Base-by-base conservation (phyloP, 495 filamentous ascomycete species). In the Neurospora sp. region DNA sequence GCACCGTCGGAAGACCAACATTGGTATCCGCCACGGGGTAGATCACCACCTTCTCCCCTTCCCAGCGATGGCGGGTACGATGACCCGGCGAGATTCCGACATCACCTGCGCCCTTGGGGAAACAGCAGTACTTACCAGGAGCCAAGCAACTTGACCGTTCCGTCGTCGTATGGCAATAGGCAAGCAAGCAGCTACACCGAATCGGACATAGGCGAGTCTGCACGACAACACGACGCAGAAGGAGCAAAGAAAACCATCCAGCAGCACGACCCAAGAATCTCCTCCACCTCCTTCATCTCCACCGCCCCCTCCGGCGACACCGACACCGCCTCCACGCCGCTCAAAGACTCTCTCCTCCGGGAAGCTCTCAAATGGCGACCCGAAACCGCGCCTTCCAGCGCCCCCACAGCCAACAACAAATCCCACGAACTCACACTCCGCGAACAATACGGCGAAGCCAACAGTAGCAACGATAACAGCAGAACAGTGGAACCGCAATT, bases 31-130 rank as follows among this genome's bases (percentile, higher is more conserved):
- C 74, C 77, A 35, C 76, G 85, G 35, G 85, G 85, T 18, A 79
- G 85, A 70, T 86, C 85, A 31, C 84, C 85, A 0, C 82, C 84
- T 5, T 84, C 83, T 39, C 84, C 84, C 31, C 73, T 81, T 66
- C 83, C 83, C 69, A 81, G 81, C 44, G 79, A 85, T 75, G 76
- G 80, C 54, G 80, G 74, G 69, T 76, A 75, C 39, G 79, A 77
- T 73, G 73, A 73, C 23, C 74, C 78, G 23, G 72, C 77, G 4
- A 48, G 74, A 18, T 76, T 71, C 69, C 73, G 73, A 9, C 73
- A 44, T n/a, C 72, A 72, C 10, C 62, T 71, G 18, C 75, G 76
- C 44, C 77, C 78, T 7, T 83, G 78, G 79, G 77, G 54, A 8
- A 66, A 66, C 14, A 66, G 54, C 14, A 35, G 54, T 18, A 66